Evolutionary conservation across 345 rosid species (phyloP).

Genomic region (Citrus reticulata): DNA sequence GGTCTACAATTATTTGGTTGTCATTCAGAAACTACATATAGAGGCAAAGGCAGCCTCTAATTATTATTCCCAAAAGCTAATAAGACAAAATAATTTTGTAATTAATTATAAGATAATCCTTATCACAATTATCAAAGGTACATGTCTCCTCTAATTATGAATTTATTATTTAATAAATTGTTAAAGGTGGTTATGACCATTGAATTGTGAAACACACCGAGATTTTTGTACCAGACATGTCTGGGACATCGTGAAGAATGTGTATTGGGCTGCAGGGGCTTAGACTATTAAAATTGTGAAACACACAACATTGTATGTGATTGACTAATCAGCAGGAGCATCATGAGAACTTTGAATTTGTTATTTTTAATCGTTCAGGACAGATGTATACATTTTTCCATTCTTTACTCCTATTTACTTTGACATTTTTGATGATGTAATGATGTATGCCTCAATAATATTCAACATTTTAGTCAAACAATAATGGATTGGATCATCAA

Average conservation of each 20-base stretch:
- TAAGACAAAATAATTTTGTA: constrained; percentile 3
- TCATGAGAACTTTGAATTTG: background rate
- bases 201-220: background rate
- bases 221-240: constrained; percentile 15
- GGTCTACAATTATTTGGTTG: background rate
- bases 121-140: background rate
- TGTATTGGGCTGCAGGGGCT: background rate
- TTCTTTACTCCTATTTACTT: no score
- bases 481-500: background rate
- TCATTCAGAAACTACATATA: background rate
- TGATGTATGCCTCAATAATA: background rate
- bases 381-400: background rate
- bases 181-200: background rate
- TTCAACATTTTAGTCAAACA: background rate
- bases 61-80: background rate
- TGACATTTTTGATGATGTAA: background rate
- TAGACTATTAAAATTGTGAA: background rate
- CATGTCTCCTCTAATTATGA: background rate
- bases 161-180: background rate
- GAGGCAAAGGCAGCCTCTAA: background rate
- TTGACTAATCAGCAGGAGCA: background rate
- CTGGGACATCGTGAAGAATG: background rate
- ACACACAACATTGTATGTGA: background rate
- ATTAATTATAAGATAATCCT: background rate
- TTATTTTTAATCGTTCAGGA: background rate